phyloP scores from a whole-genome alignment of 2,329 filamentous ascomycete genomes.

The Epichloe brachyelytri region DNA sequence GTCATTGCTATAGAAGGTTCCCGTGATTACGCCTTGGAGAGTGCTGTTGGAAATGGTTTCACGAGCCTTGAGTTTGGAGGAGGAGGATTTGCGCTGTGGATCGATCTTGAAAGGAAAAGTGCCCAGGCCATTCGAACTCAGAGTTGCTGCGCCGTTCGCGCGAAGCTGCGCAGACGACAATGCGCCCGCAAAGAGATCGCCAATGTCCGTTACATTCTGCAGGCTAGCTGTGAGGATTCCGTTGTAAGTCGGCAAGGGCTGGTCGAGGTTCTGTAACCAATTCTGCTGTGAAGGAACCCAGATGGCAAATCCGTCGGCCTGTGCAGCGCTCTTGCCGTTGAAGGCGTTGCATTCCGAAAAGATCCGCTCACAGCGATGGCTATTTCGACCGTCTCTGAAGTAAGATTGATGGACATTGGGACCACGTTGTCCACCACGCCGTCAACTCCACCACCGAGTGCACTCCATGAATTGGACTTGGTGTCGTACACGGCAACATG shows the following conservation, averaged over 20 bases:
- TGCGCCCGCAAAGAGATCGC: conserved; percentile 70
- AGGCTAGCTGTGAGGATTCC: conserved; percentile 60
- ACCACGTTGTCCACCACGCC: conserved; percentile 65
- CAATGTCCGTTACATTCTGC: conserved; percentile 48
- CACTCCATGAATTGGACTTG: conserved; percentile 53
- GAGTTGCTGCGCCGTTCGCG: conserved; percentile 57
- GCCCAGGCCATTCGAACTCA: conserved; percentile 42
- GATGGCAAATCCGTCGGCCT: conserved; percentile 66
- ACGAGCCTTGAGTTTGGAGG: conserved; percentile 32
- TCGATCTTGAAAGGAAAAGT: conserved; percentile 45
- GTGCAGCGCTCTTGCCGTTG: conserved; percentile 43
- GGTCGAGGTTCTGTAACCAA: conserved; percentile 73
- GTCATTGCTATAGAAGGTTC: conserved; percentile 60
- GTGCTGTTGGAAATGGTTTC: conserved; percentile 26
- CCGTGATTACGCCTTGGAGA: conserved; percentile 61
- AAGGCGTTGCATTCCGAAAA: conserved; percentile 65
- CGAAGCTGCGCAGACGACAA: conserved; percentile 63
- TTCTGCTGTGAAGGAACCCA: conserved; percentile 80
- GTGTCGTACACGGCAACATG: conserved; percentile 69
- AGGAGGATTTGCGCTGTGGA: conserved; percentile 12
- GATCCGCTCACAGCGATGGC: conserved; percentile 70
- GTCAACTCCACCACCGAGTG: conserved; percentile 77
- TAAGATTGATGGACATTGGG: conserved; percentile 67
- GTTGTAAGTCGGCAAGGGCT: conserved; percentile 50
- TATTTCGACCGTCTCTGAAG: conserved; percentile 50